Percentiles rank a stretch among this genome's conserved stretches.
These are phyloP conservation scores for Xylariaceae sp. DNA, from an alignment of 2,329 filamentous ascomycete genomes.

Conservation along the genomic window DNA sequence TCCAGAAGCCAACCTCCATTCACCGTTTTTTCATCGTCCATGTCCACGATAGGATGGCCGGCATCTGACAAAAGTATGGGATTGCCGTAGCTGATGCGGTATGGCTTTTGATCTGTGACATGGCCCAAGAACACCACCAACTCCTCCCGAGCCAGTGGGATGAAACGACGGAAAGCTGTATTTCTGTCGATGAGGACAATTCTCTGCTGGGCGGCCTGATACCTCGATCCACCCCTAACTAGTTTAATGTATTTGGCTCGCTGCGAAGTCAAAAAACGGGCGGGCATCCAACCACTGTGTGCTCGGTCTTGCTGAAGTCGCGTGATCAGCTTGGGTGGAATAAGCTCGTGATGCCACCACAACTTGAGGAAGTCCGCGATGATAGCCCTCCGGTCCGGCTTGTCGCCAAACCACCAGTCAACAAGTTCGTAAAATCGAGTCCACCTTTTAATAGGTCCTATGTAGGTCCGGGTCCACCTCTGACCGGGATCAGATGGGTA, in stretches of 20 bases:
- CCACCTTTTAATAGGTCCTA: slow-evolving; percentile 33
- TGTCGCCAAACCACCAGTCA: slow-evolving; percentile 31
- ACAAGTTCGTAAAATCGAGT: slow-evolving; percentile 28
- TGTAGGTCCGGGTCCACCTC: slow-evolving; percentile 33
- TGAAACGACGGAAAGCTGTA: slow-evolving; percentile 24
- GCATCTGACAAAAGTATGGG: slow-evolving; percentile 25
- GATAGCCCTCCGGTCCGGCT: slow-evolving; percentile 20
- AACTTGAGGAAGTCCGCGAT: slow-evolving; percentile 25
- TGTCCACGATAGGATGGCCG: slow-evolving; percentile 22
- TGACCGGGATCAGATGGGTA: slow-evolving; percentile 32
- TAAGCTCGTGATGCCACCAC: slow-evolving; percentile 29
- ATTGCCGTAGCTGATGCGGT: slow-evolving; percentile 25
- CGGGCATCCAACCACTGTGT: slow-evolving; percentile 28
- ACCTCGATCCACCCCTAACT: slow-evolving; percentile 22
- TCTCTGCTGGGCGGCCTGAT: slow-evolving; percentile 18
- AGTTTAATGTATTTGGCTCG: slow-evolving; percentile 24
- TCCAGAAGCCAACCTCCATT: slow-evolving; percentile 49
- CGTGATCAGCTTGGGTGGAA: slow-evolving; percentile 28
- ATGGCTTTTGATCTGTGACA: slow-evolving; percentile 25
- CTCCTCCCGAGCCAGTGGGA: slow-evolving; percentile 23
- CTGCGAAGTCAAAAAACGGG: slow-evolving; percentile 22
- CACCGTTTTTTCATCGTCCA: slow-evolving; percentile 12
- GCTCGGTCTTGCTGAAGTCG: slow-evolving; percentile 20
- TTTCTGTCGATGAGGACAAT: slow-evolving; percentile 22
- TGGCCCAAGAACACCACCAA: slow-evolving; percentile 28